Evolutionary conservation across 140 eudicot species (phyloP).

Genomic region (Cichorium intybus): DNA sequence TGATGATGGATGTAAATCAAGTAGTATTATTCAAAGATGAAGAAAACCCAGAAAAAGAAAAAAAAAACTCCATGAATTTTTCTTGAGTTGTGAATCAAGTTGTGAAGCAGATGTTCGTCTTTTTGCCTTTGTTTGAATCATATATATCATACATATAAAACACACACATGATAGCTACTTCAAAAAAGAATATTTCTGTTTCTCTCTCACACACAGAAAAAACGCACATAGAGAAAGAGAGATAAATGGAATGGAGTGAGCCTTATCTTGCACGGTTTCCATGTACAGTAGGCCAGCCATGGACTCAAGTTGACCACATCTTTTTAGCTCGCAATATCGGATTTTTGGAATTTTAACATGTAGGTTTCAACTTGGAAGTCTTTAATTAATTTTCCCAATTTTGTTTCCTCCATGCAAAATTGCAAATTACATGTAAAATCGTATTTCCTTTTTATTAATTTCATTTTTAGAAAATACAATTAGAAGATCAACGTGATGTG

Average conservation of each 20-base stretch:
- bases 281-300: slow-evolving; percentile 32
- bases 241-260: slow-evolving; percentile 18
- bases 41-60: slow-evolving; percentile 7
- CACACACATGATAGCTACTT: slow-evolving; percentile 41
- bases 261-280: slow-evolving; percentile 40
- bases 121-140: slow-evolving; percentile 38
- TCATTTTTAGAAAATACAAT: background rate
- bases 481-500: background rate
- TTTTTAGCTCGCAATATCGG: slow-evolving; percentile 18
- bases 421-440: background rate
- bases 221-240: background rate
- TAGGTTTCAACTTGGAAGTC: background rate
- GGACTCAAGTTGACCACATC: slow-evolving; percentile 44
- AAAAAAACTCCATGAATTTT: slow-evolving; percentile 19
- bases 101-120: slow-evolving; percentile 38
- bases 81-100: slow-evolving; percentile 24
- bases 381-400: background rate
- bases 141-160: slow-evolving; percentile 35
- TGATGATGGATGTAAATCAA: slow-evolving; percentile 4
- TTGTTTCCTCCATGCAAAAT: background rate
- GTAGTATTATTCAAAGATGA: slow-evolving; percentile 7
- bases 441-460: background rate
- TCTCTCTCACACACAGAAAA: slow-evolving; percentile 32
- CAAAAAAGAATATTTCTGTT: slow-evolving; percentile 36
- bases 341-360: background rate